Percentiles rank a stretch among this genome's conserved stretches.
Evolutionary conservation across 768 basidiomycete genomes (phyloP).

Genomic region (Rhizopogon vesiculosus): DNA sequence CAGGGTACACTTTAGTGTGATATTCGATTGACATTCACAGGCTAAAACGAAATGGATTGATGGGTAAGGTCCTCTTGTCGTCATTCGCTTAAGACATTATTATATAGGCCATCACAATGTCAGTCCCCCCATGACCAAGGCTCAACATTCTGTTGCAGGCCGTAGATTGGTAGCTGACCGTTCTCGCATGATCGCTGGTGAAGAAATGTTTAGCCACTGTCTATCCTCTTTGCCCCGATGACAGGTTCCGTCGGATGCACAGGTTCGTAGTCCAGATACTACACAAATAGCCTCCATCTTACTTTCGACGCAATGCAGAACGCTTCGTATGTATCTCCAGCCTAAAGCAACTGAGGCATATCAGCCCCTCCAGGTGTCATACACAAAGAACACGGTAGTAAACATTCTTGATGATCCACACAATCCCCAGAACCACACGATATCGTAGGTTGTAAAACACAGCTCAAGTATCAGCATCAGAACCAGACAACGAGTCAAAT

Average conservation of each 20-base stretch:
- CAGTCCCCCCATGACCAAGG: too few relatives aligned
- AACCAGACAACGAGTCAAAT: too few relatives aligned
- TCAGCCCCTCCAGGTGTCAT: constrained; percentile 36
- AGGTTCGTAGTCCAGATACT: constrained; percentile 26
- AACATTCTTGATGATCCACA: constrained; percentile 17
- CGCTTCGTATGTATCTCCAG: constrained; percentile 45
- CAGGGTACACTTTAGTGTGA: too few relatives aligned
- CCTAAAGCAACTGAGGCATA: constrained; percentile 40
- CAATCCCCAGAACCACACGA: constrained; percentile 19
- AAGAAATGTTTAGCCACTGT: constrained; percentile 32
- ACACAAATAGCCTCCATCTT: too few relatives aligned
- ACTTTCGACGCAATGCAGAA: too few relatives aligned
- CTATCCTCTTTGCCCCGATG: constrained; percentile 28
- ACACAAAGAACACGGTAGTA: constrained; percentile 7
- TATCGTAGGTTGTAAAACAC: too few relatives aligned
- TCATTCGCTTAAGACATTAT: too few relatives aligned
- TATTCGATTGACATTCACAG: too few relatives aligned
- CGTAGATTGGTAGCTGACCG: constrained; percentile 43
- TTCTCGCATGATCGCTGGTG: constrained; percentile 39
- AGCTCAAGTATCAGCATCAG: too few relatives aligned
- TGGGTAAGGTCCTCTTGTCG: too few relatives aligned
- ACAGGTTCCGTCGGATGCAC: constrained; percentile 48
- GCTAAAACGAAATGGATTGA: too few relatives aligned
- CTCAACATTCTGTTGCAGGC: constrained; percentile 27
- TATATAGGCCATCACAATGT: too few relatives aligned